Conservation (phyloP, 2,329 filamentous ascomycete genomes). For the Arthrocladium fulminans region DNA sequence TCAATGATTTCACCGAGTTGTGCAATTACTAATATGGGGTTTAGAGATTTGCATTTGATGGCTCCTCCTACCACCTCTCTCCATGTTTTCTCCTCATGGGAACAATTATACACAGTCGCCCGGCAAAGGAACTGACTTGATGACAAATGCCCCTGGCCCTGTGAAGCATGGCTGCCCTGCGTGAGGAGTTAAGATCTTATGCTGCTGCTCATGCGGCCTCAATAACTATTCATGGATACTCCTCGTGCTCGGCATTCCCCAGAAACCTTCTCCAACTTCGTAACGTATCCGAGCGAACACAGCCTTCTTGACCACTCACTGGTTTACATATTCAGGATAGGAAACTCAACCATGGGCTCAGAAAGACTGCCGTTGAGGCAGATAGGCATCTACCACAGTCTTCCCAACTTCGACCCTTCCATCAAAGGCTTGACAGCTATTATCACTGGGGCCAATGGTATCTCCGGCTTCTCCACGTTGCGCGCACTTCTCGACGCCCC, state of each 20-base stretch:
- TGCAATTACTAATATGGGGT: too few relatives aligned
- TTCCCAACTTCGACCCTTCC: conserved; percentile 38
- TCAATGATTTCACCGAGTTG: too few relatives aligned
- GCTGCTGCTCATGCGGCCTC: too few relatives aligned
- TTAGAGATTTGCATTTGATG: neutral
- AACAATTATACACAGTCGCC: neutral
- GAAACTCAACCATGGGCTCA: conserved; percentile 18
- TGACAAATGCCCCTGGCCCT: too few relatives aligned
- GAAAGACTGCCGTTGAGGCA: conserved; percentile 20
- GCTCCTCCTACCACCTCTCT: neutral
- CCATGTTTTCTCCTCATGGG: neutral
- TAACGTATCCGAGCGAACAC: neutral
- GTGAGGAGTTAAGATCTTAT: too few relatives aligned
- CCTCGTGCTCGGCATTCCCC: too few relatives aligned
- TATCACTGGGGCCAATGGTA: conserved; percentile 47
- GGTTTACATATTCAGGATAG: neutral
- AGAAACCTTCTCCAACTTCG: too few relatives aligned
- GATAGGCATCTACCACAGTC: conserved; percentile 42
- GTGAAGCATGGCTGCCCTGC: too few relatives aligned
- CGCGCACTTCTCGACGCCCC: conserved; percentile 37
- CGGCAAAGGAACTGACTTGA: too few relatives aligned
- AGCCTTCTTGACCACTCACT: neutral
- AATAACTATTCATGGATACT: neutral
- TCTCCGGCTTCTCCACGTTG: conserved; percentile 45
- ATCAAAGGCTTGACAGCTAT: conserved; percentile 42